Evolutionary conservation across 495 filamentous ascomycete species (phyloP).

Genomic region (Aspergillus leporis): DNA sequence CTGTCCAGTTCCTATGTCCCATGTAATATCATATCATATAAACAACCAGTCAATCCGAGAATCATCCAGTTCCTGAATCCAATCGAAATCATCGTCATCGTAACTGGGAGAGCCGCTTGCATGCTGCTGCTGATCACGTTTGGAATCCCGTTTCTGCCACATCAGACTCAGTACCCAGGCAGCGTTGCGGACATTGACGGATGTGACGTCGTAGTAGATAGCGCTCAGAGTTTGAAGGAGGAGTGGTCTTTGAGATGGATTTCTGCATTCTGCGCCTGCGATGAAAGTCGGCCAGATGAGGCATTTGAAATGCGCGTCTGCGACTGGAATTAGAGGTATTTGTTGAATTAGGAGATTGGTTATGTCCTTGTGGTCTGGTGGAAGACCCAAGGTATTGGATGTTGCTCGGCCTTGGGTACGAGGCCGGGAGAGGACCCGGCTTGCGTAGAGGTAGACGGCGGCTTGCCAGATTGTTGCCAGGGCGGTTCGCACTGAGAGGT

Average conservation of each 20-base stretch:
- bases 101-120: slow-evolving; percentile 5
- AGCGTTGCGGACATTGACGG: slow-evolving; percentile 48
- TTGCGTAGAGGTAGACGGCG: slow-evolving; percentile 48
- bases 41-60: slow-evolving; percentile 49
- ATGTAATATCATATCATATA: slow-evolving; percentile 30
- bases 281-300: slow-evolving; percentile 53
- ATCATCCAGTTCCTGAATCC: slow-evolving; percentile 48
- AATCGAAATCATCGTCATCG: slow-evolving; percentile 41
- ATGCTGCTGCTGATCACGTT: slow-evolving; percentile 14
- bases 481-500: slow-evolving; percentile 40
- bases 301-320: slow-evolving; percentile 50
- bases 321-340: slow-evolving; percentile 35
- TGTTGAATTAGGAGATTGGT: slow-evolving; percentile 40
- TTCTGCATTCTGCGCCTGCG: slow-evolving; percentile 44
- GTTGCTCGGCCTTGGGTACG: slow-evolving; percentile 31
- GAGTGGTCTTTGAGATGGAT: slow-evolving; percentile 34
- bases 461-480: slow-evolving; percentile 45
- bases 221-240: slow-evolving; percentile 38
- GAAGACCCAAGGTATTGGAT: slow-evolving; percentile 32
- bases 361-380: slow-evolving; percentile 34
- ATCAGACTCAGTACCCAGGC: slow-evolving; percentile 48
- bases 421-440: slow-evolving; percentile 41
- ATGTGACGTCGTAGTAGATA: slow-evolving; percentile 42
- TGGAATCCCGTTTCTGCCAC: slow-evolving; percentile 47
- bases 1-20: too few species aligned